phyloP scores from a whole-genome alignment of 108 stramenopile genomes.

The Skeletonema marinoi region DNA sequence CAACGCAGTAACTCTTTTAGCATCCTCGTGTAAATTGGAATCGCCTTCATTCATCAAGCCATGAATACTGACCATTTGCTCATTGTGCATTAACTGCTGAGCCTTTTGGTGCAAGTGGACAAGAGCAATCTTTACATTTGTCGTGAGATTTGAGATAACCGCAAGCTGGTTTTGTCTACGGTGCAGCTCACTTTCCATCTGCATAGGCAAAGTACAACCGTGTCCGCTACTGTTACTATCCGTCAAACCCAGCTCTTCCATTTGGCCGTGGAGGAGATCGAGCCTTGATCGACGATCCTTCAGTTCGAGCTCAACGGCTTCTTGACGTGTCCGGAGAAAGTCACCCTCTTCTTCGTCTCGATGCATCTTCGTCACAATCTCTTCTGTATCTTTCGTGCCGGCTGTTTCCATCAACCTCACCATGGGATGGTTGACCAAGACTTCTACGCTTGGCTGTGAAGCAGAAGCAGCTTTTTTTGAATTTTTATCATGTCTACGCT shows the following conservation, averaged over 20 bases:
- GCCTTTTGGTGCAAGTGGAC: constrained; percentile 6
- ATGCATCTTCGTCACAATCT: constrained; percentile 2
- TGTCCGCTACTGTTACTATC: not conserved
- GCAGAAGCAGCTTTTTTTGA: too few species aligned
- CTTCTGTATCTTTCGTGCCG: constrained; percentile 9
- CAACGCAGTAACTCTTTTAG: not conserved
- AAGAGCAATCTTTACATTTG: constrained; percentile 1
- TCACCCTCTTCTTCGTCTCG: not conserved
- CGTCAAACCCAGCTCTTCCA: not conserved
- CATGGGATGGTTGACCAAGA: constrained; percentile 1
- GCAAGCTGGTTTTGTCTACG: not conserved
- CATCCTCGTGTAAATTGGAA: not conserved
- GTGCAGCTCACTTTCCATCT: not conserved
- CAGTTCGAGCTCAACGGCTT: not conserved
- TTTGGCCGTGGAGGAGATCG: not conserved
- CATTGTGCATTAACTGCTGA: not conserved
- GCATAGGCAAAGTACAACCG: not conserved
- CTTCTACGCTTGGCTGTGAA: not conserved
- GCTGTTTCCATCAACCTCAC: constrained; percentile 9
- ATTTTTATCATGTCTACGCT: constrained; percentile 9
- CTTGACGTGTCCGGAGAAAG: not conserved
- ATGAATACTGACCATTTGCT: not conserved
- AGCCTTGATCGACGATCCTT: not conserved
- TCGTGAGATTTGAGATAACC: not conserved
- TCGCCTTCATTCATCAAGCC: not conserved